A percentile compares a stretch with the other conserved stretches of the same genome.
Evolutionary conservation across 805 yeast genomes (phyloP).

Genomic region (Kazachstania taianensis): DNA sequence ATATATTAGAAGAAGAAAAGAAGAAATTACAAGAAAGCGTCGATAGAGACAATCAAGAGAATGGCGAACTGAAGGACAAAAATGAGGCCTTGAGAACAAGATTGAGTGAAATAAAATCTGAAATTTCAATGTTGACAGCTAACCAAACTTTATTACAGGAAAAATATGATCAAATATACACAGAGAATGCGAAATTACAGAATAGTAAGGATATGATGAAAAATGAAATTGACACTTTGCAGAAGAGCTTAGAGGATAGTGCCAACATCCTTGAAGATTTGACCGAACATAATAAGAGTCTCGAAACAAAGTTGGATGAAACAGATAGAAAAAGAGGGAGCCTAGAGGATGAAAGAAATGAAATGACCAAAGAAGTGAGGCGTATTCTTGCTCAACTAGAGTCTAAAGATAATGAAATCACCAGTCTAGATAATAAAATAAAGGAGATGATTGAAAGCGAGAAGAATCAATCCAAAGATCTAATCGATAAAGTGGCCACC

Average conservation of each 20-base stretch:
- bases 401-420: conserved; percentile 4
- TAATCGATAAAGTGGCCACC: conserved; percentile 6
- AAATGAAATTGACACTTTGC: conserved; percentile 3
- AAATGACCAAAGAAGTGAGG: conserved; percentile 5
- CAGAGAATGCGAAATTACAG: conserved; percentile 9
- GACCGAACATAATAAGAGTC: background rate
- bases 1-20: conserved; percentile 10
- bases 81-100: conserved; percentile 12
- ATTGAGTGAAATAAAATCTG: conserved; percentile 17
- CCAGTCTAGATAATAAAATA: conserved; percentile 2
- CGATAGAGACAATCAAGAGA: conserved; percentile 1
- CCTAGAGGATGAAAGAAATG: conserved; percentile 5
- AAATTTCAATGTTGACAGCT: conserved; percentile 21
- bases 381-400: conserved; percentile 1
- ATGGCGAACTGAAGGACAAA: conserved; percentile 8
- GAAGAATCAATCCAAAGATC: conserved; percentile 3
- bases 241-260: conserved; percentile 1
- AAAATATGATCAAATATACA: conserved; percentile 15
- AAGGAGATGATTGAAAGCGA: conserved; percentile 4
- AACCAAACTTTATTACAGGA: conserved; percentile 22
- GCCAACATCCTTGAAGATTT: conserved; percentile 2
- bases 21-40: background rate
- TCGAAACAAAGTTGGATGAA: background rate
- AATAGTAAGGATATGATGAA: background rate
- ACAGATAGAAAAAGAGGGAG: conserved; percentile 1